phyloP scores from a whole-genome alignment of 371 early-diverging fungal genomes.

The Actinomortierella ambigua region DNA sequence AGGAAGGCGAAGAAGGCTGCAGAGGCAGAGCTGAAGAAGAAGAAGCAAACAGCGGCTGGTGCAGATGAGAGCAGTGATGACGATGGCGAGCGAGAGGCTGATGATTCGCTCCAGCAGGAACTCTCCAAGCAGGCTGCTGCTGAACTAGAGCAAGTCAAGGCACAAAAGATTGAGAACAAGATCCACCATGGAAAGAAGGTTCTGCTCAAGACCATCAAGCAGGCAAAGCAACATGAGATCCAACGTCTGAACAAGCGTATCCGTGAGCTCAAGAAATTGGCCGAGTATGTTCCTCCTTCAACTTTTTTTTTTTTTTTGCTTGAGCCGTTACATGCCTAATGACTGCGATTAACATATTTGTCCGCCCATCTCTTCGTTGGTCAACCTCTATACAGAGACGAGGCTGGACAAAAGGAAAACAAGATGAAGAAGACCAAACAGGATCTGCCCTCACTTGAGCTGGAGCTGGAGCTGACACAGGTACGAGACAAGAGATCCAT shows the following conservation, averaged over 20 bases:
- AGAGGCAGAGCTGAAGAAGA: slow-evolving; percentile 24
- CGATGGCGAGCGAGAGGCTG: slow-evolving; percentile 30
- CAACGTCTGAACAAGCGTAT: slow-evolving; percentile 35
- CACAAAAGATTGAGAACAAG: slow-evolving; percentile 48
- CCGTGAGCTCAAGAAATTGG: slow-evolving; percentile 24
- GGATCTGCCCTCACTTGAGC: slow-evolving; percentile 27
- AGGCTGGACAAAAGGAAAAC: slow-evolving; percentile 10
- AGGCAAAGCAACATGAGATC: slow-evolving; percentile 30
- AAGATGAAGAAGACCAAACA: slow-evolving; percentile 24
- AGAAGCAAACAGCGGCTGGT: not conserved
- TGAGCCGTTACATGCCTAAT: no score
- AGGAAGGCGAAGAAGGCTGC: slow-evolving; percentile 41
- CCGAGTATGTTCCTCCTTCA: slow-evolving; percentile 14
- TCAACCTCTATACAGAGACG: no score
- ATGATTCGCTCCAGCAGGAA: slow-evolving; percentile 9
- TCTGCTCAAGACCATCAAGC: slow-evolving; percentile 31
- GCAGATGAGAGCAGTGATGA: slow-evolving; percentile 12
- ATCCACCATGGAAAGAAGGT: slow-evolving; percentile 45
- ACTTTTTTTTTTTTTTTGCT: no score
- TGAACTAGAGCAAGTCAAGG: slow-evolving; percentile 40
- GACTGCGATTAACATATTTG: no score
- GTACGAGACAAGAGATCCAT: no score
- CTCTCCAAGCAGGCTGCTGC: slow-evolving; percentile 11
- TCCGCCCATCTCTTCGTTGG: no score
- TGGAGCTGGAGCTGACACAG: slow-evolving; percentile 33